Base-by-base conservation (phyloP, 78 protist species). In the Bigelowiella natans region DNA sequence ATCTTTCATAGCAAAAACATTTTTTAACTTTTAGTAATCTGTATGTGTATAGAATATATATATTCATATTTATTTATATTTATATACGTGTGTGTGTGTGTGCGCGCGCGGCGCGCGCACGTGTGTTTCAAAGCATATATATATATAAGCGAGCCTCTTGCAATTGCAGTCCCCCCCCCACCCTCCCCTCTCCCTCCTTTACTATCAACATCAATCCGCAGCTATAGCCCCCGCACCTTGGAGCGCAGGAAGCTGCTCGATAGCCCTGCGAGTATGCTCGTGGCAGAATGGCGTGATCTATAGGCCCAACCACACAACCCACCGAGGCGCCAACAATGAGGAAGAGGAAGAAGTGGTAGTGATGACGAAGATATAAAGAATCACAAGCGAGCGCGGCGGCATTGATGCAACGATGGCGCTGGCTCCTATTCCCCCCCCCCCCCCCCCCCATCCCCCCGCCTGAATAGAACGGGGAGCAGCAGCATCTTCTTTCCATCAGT, bases 201-300 rank as follows among this genome's bases (percentile, higher is more conserved):
- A n/a, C n/a, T n/a, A n/a, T n/a, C n/a, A n/a, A 51, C 73, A 51
- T 51, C 34, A 26, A 51, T 51, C 18, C 18, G 18, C 73, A 51
- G 7, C 73, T 51, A 51, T 51, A 51, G 34, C 7, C 7, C 7
- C 73, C 73, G 18, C 73, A 51, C 73, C 73, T 51, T 51, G 73
- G 18, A 51, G 73, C 7, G 73, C 88, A 18, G 92, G 88, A 0
- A 90, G 51, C 82, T 38, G 2, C 1, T 84, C 92, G 38, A 90
- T 31, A 39, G 29, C 37, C 3, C 51, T 38, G 1, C 64, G 84
- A 39, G 92, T 90, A 73, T 90, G 92, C 29, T 83, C 88, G 36
- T 90, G 92, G 31, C 92, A 90, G 86, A 90, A 90, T 0, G 38
- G 87, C 0, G 26, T 29, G 88, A 90, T 90, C 38, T 90, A 26